Evolutionary conservation across 225 moss, liverwort and hornwort genomes (phyloP), one percentile per base, ranked within the genome.

Genomic region (Neckera pumila): DNA sequence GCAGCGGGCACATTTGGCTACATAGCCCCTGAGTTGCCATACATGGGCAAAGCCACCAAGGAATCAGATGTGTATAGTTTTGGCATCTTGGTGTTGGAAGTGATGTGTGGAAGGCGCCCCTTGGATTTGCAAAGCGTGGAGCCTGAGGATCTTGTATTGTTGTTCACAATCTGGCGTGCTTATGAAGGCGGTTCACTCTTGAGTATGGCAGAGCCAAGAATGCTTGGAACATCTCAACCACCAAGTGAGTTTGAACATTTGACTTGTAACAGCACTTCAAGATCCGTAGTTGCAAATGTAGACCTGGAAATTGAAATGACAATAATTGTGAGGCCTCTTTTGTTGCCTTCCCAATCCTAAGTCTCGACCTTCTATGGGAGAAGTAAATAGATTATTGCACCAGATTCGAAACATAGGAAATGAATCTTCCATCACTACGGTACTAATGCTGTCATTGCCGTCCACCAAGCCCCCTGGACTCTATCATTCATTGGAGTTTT

Each of bases 391-490:
- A 31, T 12, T 31, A 7, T 30, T 74, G 11, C 2, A 72, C 0
- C 28, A 74, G 1, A 30, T 74, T 47, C 4, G 0, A 45, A 30
- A 74, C 1, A 47, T 31, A 47, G 19, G 4, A 49, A 31, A 74
- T 47, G 31, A 1, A 47, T 11, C 74, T 30, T 18, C 7, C 7
- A 47, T 74, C 0, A 11, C 11, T 3, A 30, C 0, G 0, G 3
- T 45, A 6, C 1, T 2, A 17, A 31, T 74, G 11, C 31, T 12
- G 0, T 74, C 10, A 6, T 74, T 74, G 47, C 74, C 74, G 31
- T 18, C 47, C 1, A 19, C 7, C 8, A 47, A 74, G 47, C 19
- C 74, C 47, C 2, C 3, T 2, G 31, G 19, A 47, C 31, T 74
- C 7, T 74, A 49, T 7, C 19, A 31, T 31, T 49, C 74, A 74